These are phyloP conservation scores for Novymonas esmeraldas DNA, from an alignment of 208 protist species.

Conservation along the genomic window DNA sequence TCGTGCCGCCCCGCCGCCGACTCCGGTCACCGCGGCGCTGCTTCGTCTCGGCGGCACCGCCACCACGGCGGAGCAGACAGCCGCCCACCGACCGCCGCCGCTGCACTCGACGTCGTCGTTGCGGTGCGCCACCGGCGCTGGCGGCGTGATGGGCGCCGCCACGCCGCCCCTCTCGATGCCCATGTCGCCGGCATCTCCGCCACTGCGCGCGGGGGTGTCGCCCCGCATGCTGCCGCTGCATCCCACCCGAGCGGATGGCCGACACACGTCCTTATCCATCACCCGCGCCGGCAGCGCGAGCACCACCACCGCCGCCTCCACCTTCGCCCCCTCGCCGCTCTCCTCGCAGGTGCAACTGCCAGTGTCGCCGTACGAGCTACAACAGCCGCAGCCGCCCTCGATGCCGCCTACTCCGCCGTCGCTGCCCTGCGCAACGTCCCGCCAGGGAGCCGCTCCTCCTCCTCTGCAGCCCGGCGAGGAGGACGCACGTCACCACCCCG, in stretches of 20 bases:
- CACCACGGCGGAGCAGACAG: not conserved
- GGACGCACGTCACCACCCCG: too few relatives aligned
- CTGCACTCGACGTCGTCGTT: not conserved
- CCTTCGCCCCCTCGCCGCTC: constrained; percentile 1
- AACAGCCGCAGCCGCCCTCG: not conserved
- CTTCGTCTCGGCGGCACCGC: not conserved
- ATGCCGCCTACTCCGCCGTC: constrained; percentile 7
- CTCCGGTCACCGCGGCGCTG: constrained; percentile 23
- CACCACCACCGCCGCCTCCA: constrained; percentile 6
- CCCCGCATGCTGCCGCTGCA: constrained; percentile 46
- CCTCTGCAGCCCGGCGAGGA: too few relatives aligned
- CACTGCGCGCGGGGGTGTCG: constrained; percentile 57
- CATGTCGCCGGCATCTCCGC: constrained; percentile 33
- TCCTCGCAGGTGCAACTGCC: constrained; percentile 10
- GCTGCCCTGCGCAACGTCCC: not conserved
- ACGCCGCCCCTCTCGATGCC: not conserved
- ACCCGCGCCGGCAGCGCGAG: constrained; percentile 18
- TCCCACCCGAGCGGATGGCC: constrained; percentile 25
- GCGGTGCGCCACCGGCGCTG: not conserved
- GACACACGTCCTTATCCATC: not conserved
- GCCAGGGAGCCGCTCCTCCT: not conserved
- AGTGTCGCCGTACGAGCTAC: constrained; percentile 12
- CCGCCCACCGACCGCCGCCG: constrained; percentile 3
- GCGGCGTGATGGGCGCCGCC: not conserved
- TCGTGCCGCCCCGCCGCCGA: constrained; percentile 4